These are phyloP conservation scores for Sugiyamaella sp. DNA, from an alignment of 1,139 yeast genomes.

Conservation along the genomic window DNA sequence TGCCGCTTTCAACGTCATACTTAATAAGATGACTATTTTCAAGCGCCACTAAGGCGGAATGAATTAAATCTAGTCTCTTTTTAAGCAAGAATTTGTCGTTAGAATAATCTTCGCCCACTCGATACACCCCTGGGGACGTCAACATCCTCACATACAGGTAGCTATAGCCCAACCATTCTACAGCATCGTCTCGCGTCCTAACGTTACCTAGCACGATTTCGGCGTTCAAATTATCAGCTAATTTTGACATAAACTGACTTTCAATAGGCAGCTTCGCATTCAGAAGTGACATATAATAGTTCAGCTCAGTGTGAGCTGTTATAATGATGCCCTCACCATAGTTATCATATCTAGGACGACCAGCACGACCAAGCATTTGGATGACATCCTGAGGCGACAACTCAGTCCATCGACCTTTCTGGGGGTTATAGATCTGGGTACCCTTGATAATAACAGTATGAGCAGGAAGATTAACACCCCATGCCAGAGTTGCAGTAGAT, in stretches of 20 bases:
- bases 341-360: slow-evolving; percentile 91
- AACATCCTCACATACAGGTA: slow-evolving; percentile 83
- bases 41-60: slow-evolving; percentile 70
- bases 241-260: slow-evolving; percentile 72
- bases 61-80: slow-evolving; percentile 68
- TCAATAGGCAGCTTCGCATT: slow-evolving; percentile 93
- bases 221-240: slow-evolving; percentile 82
- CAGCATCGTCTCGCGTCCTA: slow-evolving; percentile 62
- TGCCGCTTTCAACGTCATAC: slow-evolving; percentile 57
- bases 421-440: slow-evolving; percentile 92
- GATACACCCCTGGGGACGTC: slow-evolving; percentile 70
- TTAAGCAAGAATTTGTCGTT: slow-evolving; percentile 50
- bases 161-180: slow-evolving; percentile 77
- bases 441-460: slow-evolving; percentile 96
- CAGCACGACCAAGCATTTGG: slow-evolving; percentile 96
- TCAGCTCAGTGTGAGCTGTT: slow-evolving; percentile 82
- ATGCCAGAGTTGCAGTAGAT: slow-evolving; percentile 94
- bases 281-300: slow-evolving; percentile 82
- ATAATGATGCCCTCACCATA: slow-evolving; percentile 94
- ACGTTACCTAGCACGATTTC: slow-evolving; percentile 81
- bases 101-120: slow-evolving; percentile 54
- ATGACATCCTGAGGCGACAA: slow-evolving; percentile 90
- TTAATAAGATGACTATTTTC: slow-evolving; percentile 57
- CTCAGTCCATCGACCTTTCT: slow-evolving; percentile 84
- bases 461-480: slow-evolving; percentile 99